Evolutionary conservation across 176 grass and related monocot species (phyloP).

Genomic region (Guadua angustifolia): DNA sequence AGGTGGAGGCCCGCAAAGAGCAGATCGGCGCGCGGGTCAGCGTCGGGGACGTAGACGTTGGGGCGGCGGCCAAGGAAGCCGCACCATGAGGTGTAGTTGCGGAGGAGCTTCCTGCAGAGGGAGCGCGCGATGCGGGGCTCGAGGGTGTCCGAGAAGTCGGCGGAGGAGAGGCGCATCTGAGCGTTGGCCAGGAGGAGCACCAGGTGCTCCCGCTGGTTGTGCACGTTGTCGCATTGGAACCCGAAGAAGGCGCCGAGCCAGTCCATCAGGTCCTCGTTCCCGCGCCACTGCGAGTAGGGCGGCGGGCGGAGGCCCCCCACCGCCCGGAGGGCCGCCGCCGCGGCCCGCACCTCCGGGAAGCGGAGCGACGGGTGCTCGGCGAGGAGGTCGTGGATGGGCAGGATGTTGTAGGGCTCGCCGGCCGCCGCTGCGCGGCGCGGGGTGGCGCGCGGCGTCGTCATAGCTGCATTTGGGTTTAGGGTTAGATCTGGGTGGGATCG

Average conservation of each 20-base stretch:
- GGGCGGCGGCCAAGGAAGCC: conserved; percentile 66
- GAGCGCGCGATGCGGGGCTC: conserved; percentile 55
- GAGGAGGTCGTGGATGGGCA: conserved; percentile 89
- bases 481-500: conserved; percentile 43
- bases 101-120: conserved; percentile 80
- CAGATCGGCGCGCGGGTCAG: conserved; percentile 66
- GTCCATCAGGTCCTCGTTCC: conserved; percentile 77
- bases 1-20: conserved; percentile 79
- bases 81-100: conserved; percentile 91
- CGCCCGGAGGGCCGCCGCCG: conserved; percentile 59
- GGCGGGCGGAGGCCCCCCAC: conserved; percentile 71
- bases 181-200: conserved; percentile 92
- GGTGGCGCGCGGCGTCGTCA: conserved; percentile 59
- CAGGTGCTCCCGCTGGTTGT: conserved; percentile 95
- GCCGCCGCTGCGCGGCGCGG: conserved; percentile 13
- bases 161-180: conserved; percentile 86
- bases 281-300: conserved; percentile 58
- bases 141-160: conserved; percentile 65
- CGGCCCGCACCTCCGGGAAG: conserved; percentile 87
- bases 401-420: conserved; percentile 79
- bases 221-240: conserved; percentile 90
- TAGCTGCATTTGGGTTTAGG: conserved; percentile 56
- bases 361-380: conserved; percentile 84
- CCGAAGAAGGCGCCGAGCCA: conserved; percentile 93
- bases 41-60: conserved; percentile 52